Evolutionary conservation across 202 grass and related monocot species (phyloP), one percentile per base, ranked within the genome.

Genomic region (Setaria viridis): DNA sequence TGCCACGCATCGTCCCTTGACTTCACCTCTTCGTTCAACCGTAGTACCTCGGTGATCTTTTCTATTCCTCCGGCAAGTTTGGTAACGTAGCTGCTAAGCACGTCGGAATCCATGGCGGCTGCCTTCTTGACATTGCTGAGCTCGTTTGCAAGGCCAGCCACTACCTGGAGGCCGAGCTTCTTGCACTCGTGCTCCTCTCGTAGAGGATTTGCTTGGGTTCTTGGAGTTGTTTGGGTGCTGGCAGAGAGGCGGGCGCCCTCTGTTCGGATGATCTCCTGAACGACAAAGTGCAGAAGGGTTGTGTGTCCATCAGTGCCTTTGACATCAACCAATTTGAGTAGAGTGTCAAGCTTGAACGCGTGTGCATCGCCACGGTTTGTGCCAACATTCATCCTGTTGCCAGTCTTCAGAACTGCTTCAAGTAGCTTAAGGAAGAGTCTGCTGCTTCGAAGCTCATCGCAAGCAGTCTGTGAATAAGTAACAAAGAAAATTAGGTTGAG

Each of bases 351-450:
- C 81, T 97, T 97, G 84, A 97, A 97, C 0, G 92, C 90, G 29
- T 91, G 90, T 0, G 94, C 94, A 62, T 94, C 94, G 3, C 94
- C 94, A 57, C 88, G 90, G 64, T 94, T 88, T 86, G 94, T 97
- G 64, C 94, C 94, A 69, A 89, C 90, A 82, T 97, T 94, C 86
- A 97, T 97, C 77, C 90, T 88, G 90, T 97, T 97, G 30, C 94
- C 94, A 4, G 90, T 94, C 80, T 97, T 97, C 50, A 97, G 88
- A 80, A 94, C 88, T 49, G 94, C 94, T 71, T 97, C 94, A 29
- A 97, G 94, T 43, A 97, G 84, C 84, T 92, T 97, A 70, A 90
- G 86, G 70, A 97, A 97, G 48, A 97, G 65, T 13, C 84, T 91
- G 81, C 94, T 92, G 39, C 78, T 94, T 76, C 86, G 83, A 37